Base-by-base conservation (phyloP, 768 basidiomycete species). In the Trametes villosa region DNA sequence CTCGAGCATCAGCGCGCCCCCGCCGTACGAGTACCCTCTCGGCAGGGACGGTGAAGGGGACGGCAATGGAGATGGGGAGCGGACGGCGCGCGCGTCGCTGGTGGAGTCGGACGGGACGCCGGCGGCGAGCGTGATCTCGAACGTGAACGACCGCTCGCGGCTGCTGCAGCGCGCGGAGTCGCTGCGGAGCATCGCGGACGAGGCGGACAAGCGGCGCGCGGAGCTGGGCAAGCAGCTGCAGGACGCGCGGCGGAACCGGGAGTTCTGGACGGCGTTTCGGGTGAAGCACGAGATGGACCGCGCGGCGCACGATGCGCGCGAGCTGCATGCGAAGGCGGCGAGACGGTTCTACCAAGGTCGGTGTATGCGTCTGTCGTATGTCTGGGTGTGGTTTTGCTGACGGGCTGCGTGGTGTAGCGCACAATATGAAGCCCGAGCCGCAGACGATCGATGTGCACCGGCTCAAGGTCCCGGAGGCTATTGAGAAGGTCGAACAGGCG, bases 391-490 rank as follows among this genome's bases (percentile, higher is more conserved):
- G 5, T 12, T 18, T 49, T 38, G 36, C 13, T 38, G 33, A 13
- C 8, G 13, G n/a, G 29, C 45, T 44, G 36, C 20, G 30, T n/a
- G 5, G n/a, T 58, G 8, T 49, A 75, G 73, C 75, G 15, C 71
- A 75, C 52, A 77, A 74, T 53, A 51, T 68, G 22, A 64, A 66
- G 36, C 65, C 62, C 0, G 65, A 67, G 29, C 67, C 72, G 2
- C 72, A 70, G 38, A 71, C 66, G 22, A 71, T 77, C 49, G 76
- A 77, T 34, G 75, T 77, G 4, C 76, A 76, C 57, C 67, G 70
- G 18, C 70, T 77, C 50, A 73, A 68, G 22, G 59, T 70, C 13
- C 51, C 55, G 17, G 76, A 77, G 41, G 76, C 76, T 13, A 50
- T 70, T 17, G 61, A 68, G 33, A 66, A 63, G 50, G 70, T 74